Evolutionary conservation across 140 eudicot species (phyloP), one percentile per base, ranked within the genome.

Genomic region (Cichorium intybus): DNA sequence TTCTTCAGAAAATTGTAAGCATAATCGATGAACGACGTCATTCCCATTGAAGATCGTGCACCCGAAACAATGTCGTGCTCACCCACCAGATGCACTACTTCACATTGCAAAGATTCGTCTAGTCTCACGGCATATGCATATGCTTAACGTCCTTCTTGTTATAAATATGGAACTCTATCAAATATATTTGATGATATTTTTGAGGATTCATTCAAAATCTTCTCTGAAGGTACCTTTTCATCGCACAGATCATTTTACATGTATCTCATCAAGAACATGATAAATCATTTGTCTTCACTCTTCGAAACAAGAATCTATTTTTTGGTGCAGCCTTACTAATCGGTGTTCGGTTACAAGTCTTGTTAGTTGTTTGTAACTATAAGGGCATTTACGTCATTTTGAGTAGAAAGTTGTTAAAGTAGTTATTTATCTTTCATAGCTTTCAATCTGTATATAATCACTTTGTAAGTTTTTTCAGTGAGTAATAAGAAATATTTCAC

Each of bases 61-160:
- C 6, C 62, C 7, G 97, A 82, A 15, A 79, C 73, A 50, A 89
- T 81, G 50, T 89, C 95, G 14, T 80, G 75, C 47, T 88, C 96
- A 0, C 96, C 96, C 56, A 85, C 87, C 68, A 88, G 31, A 29
- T 85, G 95, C 18, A 88, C 90, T 4, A 85, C 76, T 28, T 90
- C 95, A 0, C 65, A 41, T 16, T 57, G 21, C 71, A 82, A 77
- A 1, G 90, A 88, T 66, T 68, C 74, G n/a, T 88, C 96, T 48
- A 86, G 54, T 24, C 55, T 20, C 39, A 50, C 69, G 10, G 75
- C 74, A 29, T 82, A 73, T 29, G 79, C 89, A n/a, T 71, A 64
- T 37, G 53, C 76, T 14, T 62, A 18, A 18, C 35, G 71, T 5
- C 75, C 24, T 26, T 37, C 48, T 64, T 62, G 61, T 7, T n/a